Conservation (phyloP, 495 filamentous ascomycete genomes). For the Staphylotrichum longicolle region DNA sequence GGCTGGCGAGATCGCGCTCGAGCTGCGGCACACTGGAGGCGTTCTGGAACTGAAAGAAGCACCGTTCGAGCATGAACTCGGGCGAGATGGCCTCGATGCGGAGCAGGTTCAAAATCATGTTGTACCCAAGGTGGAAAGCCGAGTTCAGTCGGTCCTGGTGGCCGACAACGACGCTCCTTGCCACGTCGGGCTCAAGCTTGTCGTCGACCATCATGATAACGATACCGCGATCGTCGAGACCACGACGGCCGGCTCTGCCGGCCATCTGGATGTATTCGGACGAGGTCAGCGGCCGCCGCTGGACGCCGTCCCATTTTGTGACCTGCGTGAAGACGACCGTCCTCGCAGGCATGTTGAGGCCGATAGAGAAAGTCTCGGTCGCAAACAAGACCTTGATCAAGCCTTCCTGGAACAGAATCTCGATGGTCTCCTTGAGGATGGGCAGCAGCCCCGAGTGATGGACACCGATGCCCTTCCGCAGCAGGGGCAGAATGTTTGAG, state of each 20-base stretch:
- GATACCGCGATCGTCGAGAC: constrained; percentile 96
- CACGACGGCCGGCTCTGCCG: constrained; percentile 90
- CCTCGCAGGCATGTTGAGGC: constrained; percentile 98
- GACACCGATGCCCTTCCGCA: constrained; percentile 90
- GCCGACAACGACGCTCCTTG: constrained; percentile 91
- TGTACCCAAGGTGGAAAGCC: constrained; percentile 97
- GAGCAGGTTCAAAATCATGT: constrained; percentile 96
- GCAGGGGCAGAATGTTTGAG: constrained; percentile 80
- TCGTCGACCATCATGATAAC: constrained; percentile 99
- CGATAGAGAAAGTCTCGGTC: constrained; percentile 98
- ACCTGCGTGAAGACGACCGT: constrained; percentile 98
- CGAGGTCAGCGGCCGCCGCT: constrained; percentile 79
- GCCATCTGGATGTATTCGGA: constrained; percentile 99
- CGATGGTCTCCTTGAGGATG: constrained; percentile 97
- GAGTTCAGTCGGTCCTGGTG: constrained; percentile 96
- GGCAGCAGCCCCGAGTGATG: constrained; percentile 95
- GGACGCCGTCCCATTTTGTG: constrained; percentile 87
- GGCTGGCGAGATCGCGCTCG: constrained; percentile 71
- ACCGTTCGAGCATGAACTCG: constrained; percentile 93
- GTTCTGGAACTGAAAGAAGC: constrained; percentile 98
- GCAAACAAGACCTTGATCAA: constrained; percentile 97
- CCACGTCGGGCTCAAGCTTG: constrained; percentile 90
- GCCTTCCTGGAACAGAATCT: constrained; percentile 97
- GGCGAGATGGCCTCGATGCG: constrained; percentile 94
- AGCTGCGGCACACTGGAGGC: constrained; percentile 76